Conservation (phyloP, 352 stramenopile species). For the Phytophthora podocarpi region DNA sequence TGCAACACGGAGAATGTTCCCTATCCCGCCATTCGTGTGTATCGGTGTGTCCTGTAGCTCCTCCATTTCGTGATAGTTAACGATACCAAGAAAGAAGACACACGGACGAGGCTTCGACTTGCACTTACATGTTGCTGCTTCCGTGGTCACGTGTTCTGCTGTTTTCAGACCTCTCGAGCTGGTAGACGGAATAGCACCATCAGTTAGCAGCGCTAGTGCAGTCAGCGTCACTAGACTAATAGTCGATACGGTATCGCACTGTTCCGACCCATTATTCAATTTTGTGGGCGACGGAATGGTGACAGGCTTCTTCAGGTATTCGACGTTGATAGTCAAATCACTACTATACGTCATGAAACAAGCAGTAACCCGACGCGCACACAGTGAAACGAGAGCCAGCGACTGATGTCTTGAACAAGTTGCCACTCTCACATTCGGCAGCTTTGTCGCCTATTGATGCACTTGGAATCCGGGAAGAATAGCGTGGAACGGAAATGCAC, state of each 20-base stretch:
- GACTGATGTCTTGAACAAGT: slow-evolving; percentile 45
- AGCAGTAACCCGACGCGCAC: slow-evolving; percentile 23
- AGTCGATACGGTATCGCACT: no score
- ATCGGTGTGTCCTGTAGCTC: slow-evolving; percentile 20
- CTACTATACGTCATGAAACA: slow-evolving; percentile 41
- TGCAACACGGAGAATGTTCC: slow-evolving; percentile 37
- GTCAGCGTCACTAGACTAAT: slow-evolving; percentile 20
- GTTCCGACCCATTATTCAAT: slow-evolving; percentile 1
- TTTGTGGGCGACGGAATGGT: slow-evolving; percentile 5
- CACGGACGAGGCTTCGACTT: slow-evolving; percentile 29
- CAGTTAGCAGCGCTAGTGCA: slow-evolving; percentile 24
- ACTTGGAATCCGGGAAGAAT: slow-evolving; percentile 36
- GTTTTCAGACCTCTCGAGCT: slow-evolving; percentile 19
- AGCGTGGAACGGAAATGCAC: slow-evolving; percentile 25
- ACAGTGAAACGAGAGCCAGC: slow-evolving; percentile 30
- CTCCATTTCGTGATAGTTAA: slow-evolving; percentile 13
- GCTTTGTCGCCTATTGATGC: slow-evolving; percentile 13
- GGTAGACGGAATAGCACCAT: neutral
- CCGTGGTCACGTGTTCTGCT: slow-evolving; percentile 15
- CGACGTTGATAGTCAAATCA: slow-evolving; percentile 37
- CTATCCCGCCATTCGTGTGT: slow-evolving; percentile 9
- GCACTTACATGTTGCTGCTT: slow-evolving; percentile 3
- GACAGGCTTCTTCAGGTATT: slow-evolving; percentile 26
- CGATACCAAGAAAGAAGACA: slow-evolving; percentile 32
- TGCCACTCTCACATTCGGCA: slow-evolving; percentile 32